These are phyloP conservation scores for Fusarium nematophilum DNA, from an alignment of 2,329 filamentous ascomycete genomes.

Conservation along the genomic window DNA sequence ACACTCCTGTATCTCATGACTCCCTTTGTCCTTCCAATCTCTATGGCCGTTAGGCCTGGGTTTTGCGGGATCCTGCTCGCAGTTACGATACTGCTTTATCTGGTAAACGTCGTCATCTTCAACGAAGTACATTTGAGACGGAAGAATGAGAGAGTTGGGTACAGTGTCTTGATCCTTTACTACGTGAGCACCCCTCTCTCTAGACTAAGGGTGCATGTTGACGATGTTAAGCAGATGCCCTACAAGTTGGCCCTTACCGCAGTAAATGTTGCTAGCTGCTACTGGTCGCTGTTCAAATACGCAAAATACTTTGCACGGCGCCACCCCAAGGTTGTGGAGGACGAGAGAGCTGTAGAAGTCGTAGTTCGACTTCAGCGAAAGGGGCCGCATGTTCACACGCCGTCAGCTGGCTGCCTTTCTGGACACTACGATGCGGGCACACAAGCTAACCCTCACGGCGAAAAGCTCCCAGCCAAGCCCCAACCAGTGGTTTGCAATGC, in stretches of 20 bases:
- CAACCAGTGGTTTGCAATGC: too few relatives aligned
- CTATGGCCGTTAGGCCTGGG: constrained; percentile 1
- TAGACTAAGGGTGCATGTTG: not conserved
- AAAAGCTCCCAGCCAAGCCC: too few relatives aligned
- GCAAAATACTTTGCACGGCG: constrained; percentile 20
- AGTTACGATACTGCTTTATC: not conserved
- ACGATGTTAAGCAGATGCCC: constrained; percentile 8
- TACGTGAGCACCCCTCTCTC: constrained; percentile 1
- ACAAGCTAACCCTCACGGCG: too few relatives aligned
- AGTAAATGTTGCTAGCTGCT: constrained; percentile 16
- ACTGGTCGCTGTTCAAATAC: constrained; percentile 23
- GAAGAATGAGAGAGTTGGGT: constrained; percentile 15
- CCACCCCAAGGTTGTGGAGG: constrained; percentile 16
- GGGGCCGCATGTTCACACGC: not conserved
- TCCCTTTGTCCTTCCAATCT: constrained; percentile 18
- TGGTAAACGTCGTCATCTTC: constrained; percentile 12
- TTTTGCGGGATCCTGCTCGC: constrained; percentile 10
- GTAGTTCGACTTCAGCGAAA: constrained; percentile 13
- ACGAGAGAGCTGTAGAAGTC: constrained; percentile 19
- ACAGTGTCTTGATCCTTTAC: constrained; percentile 8
- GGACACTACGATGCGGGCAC: too few relatives aligned
- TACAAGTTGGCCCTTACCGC: constrained; percentile 12
- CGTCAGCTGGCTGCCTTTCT: too few relatives aligned
- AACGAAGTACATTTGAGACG: constrained; percentile 15
- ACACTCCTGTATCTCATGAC: constrained; percentile 15